These are phyloP conservation scores for Corchorus capsularis DNA, from an alignment of 345 rosid genomes.

Conservation along the genomic window DNA sequence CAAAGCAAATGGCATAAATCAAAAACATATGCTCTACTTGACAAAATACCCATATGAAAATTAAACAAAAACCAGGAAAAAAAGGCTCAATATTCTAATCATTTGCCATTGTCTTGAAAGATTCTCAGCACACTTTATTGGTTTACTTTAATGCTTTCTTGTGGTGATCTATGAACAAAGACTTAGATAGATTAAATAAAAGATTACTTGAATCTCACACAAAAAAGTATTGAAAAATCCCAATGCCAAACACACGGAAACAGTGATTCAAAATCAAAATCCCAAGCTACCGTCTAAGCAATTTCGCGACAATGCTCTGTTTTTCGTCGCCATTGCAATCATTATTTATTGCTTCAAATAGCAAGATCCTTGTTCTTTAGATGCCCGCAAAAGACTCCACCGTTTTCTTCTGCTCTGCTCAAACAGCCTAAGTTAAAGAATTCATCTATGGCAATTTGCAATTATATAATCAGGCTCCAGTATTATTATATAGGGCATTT, in stretches of 20 bases:
- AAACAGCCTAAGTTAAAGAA: not conserved
- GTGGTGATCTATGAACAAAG: not conserved
- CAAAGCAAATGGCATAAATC: not conserved
- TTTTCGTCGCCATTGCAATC: not conserved
- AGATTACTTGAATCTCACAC: slow-evolving; percentile 3
- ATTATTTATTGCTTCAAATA: not conserved
- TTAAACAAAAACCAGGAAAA: not conserved
- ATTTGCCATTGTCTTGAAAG: not conserved
- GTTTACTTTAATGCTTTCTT: not conserved
- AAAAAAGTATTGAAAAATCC: not conserved
- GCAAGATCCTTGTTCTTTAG: not conserved
- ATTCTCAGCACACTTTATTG: slow-evolving; percentile 4
- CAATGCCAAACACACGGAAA: slow-evolving; percentile 1
- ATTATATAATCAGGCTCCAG: not conserved
- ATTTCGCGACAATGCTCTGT: not conserved
- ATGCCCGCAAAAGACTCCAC: not conserved
- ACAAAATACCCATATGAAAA: not conserved
- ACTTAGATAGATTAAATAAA: not conserved
- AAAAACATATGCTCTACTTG: not conserved
- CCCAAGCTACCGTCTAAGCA: not conserved
- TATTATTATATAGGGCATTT: not conserved
- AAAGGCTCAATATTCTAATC: not conserved
- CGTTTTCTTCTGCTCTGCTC: not conserved
- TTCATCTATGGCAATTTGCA: slow-evolving; percentile 12
- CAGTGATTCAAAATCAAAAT: not conserved